Evolutionary conservation across 1,139 yeast genomes (phyloP), one percentile per base, ranked within the genome.

Genomic region (Saccharomyces hybrid): DNA sequence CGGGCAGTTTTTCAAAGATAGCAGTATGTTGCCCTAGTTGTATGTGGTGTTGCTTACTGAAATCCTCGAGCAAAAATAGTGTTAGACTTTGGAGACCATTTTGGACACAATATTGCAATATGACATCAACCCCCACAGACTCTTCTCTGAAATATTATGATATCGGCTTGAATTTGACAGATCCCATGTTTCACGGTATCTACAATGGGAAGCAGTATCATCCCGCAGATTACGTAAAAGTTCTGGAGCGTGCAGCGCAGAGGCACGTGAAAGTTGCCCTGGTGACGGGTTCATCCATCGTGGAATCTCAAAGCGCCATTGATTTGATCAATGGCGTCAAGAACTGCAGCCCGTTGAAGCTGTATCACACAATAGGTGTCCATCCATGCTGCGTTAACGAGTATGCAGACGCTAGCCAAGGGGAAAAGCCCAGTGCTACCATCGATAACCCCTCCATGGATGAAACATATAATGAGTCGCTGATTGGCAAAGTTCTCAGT

Each of bases 301-400:
- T 70, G 7, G 97, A 91, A 64, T 81, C 93, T 23, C 59, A 62
- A 32, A 66, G 70, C 26, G 80, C 84, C 0, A 62, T 82, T 4
- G 73, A 73, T 16, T 59, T 84, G 38, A 78, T 80, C 19, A 61
- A 68, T 38, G 55, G 54, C 38, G 61, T 65, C 32, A 48, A 48
- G 16, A 52, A 46, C 3, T 73, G 68, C 49, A 69, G 70, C 3
- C 44, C 54, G 5, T 64, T 69, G 19, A 54, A 53, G 28, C 73
- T 84, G 51, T 76, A 73, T 59, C 81, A 88, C 14, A 93, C 99
- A 0, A 93, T 84, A 1, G 99, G 99, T 9, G 95, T 91, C 1
- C 99, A 93, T 71, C 99, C 99, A 0, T 91, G 98, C 70, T 75
- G 85, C 19, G 95, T 89, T 0, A 78, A 82, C 16, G 85, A 81